phyloP scores from a whole-genome alignment of 2,329 filamentous ascomycete genomes.

The Amesomyces nigricolor region DNA sequence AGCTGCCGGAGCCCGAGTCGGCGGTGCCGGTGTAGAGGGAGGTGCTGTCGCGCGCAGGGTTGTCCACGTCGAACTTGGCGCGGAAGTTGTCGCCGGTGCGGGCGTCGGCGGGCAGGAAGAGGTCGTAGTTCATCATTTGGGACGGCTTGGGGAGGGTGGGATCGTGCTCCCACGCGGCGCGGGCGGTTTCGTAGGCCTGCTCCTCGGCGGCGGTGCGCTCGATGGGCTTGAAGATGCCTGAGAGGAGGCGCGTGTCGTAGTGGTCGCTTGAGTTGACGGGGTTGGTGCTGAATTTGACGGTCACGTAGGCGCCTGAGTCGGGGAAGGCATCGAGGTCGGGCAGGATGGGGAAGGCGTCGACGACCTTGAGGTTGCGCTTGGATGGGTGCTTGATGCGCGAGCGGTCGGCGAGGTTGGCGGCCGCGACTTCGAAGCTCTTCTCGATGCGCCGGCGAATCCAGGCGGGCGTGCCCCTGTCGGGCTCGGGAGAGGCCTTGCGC shows the following conservation, averaged over 20 bases:
- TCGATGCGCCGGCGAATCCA: slow-evolving; percentile 65
- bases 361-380: slow-evolving; percentile 52
- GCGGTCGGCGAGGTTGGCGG: slow-evolving; percentile 48
- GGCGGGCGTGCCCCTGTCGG: slow-evolving; percentile 56
- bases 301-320: slow-evolving; percentile 63
- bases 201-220: slow-evolving; percentile 51
- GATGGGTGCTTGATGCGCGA: slow-evolving; percentile 52
- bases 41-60: slow-evolving; percentile 49
- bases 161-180: slow-evolving; percentile 52
- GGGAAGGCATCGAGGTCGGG: slow-evolving; percentile 65
- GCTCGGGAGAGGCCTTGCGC: slow-evolving; percentile 48
- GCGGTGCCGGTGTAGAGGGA: slow-evolving; percentile 47
- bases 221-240: slow-evolving; percentile 56
- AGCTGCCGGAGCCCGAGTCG: slow-evolving; percentile 40
- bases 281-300: slow-evolving; percentile 63
- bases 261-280: slow-evolving; percentile 48
- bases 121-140: slow-evolving; percentile 60
- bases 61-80: slow-evolving; percentile 53
- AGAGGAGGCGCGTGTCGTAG: slow-evolving; percentile 58
- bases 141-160: slow-evolving; percentile 52
- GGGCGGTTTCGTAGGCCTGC: slow-evolving; percentile 43
- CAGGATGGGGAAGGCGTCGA: slow-evolving; percentile 56
- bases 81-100: slow-evolving; percentile 51
- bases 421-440: slow-evolving; percentile 52
- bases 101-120: slow-evolving; percentile 52